Conservation (phyloP, 1,284 basidiomycete genomes). For the Stereum hirsutum region DNA sequence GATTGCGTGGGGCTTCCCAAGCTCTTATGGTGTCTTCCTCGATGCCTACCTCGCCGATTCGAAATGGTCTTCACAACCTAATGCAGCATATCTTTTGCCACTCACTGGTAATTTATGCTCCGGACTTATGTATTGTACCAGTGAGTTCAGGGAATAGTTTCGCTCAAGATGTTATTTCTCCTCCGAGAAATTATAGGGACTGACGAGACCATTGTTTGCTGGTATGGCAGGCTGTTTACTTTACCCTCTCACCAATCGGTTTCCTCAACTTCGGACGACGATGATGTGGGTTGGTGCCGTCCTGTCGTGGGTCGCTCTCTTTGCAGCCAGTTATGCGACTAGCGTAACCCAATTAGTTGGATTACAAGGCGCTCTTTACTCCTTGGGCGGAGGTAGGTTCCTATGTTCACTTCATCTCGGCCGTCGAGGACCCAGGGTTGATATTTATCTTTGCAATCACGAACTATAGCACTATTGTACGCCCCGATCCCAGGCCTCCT, state of each 20-base stretch:
- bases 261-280: too few species aligned
- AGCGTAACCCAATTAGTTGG: slow-evolving; percentile 1
- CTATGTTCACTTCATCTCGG: too few species aligned
- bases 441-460: neutral
- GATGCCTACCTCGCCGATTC: slow-evolving; percentile 22
- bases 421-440: neutral
- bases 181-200: too few species aligned
- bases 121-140: slow-evolving; percentile 26
- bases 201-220: too few species aligned
- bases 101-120: slow-evolving; percentile 23
- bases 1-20: slow-evolving; percentile 26
- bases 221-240: slow-evolving; percentile 16
- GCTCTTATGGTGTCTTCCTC: slow-evolving; percentile 24
- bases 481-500: slow-evolving; percentile 26
- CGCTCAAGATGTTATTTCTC: too few species aligned
- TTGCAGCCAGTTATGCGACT: too few species aligned
- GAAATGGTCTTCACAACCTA: slow-evolving; percentile 14
- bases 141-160: slow-evolving; percentile 12
- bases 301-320: too few species aligned
- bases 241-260: slow-evolving; percentile 18
- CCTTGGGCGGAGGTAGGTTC: too few species aligned
- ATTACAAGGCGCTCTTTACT: neutral
- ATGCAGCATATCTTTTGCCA: slow-evolving; percentile 22
- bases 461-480: slow-evolving; percentile 24
- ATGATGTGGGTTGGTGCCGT: too few species aligned